A percentile compares a stretch with the other conserved stretches of the same genome.
These are phyloP conservation scores for Phialophora verrucosa DNA, from an alignment of 2,329 filamentous ascomycete species.

Conservation along the genomic window DNA sequence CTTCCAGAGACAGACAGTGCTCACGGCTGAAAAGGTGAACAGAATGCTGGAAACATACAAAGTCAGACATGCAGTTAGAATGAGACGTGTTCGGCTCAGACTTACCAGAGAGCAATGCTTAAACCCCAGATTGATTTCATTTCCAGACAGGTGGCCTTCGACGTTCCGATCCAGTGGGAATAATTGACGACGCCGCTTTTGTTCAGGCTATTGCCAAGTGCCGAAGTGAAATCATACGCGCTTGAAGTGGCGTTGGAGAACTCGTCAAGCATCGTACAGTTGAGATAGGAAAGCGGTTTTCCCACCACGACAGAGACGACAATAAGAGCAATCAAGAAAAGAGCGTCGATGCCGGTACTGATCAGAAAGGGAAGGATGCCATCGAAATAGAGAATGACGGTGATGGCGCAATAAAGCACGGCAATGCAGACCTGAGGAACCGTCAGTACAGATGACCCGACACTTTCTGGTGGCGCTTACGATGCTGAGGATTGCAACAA, in stretches of 20 bases:
- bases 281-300: slow-evolving; percentile 77
- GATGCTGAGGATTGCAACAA: slow-evolving; percentile 78
- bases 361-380: slow-evolving; percentile 76
- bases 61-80: not conserved
- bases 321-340: slow-evolving; percentile 76
- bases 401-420: slow-evolving; percentile 77
- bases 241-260: slow-evolving; percentile 54
- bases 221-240: slow-evolving; percentile 61
- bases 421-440: slow-evolving; percentile 71
- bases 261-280: slow-evolving; percentile 66
- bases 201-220: slow-evolving; percentile 58
- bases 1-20: slow-evolving; percentile 67
- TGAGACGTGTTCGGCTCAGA: slow-evolving; percentile 30
- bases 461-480: slow-evolving; percentile 60
- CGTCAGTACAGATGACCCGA: not conserved
- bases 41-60: slow-evolving; percentile 57
- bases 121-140: slow-evolving; percentile 89
- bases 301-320: slow-evolving; percentile 79
- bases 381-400: slow-evolving; percentile 81
- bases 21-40: slow-evolving; percentile 67
- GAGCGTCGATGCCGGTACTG: slow-evolving; percentile 67
- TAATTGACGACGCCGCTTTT: slow-evolving; percentile 59
- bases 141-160: slow-evolving; percentile 74
- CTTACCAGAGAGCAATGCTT: slow-evolving; percentile 74
- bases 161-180: slow-evolving; percentile 63